Percentiles rank a stretch among this genome's conserved stretches.
Conservation (phyloP, 2,329 filamentous ascomycete species). For the Alternaria sp. region DNA sequence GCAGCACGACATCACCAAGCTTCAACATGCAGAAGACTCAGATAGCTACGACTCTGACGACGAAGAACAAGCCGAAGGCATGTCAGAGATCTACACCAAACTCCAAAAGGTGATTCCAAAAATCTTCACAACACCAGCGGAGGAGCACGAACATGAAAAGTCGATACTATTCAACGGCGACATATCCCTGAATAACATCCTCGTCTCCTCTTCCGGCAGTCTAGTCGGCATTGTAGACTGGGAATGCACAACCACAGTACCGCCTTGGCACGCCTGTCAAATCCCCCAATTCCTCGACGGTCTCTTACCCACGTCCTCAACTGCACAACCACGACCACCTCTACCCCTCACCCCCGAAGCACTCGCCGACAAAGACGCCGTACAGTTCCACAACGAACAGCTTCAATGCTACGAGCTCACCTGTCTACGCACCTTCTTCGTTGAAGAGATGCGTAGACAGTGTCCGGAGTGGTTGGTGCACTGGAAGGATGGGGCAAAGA, state of each 20-base stretch:
- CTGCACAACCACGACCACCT: not conserved
- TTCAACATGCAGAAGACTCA: too few species aligned
- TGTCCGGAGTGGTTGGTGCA: too few species aligned
- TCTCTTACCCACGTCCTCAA: not conserved
- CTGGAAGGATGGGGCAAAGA: too few species aligned
- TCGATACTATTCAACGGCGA: not conserved
- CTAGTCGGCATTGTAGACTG: not conserved
- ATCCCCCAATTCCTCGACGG: not conserved
- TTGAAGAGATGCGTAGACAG: too few species aligned
- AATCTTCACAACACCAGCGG: too few species aligned
- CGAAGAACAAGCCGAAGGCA: too few species aligned
- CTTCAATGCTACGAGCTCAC: not conserved
- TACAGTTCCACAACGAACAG: not conserved
- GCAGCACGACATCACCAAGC: too few species aligned
- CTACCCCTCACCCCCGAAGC: not conserved
- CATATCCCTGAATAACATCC: not conserved
- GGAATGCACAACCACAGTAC: not conserved
- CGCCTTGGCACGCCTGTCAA: not conserved
- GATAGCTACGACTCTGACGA: too few species aligned
- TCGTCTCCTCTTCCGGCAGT: not conserved
- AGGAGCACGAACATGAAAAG: too few species aligned
- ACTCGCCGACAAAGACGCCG: not conserved
- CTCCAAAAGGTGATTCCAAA: too few species aligned
- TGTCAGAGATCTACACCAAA: too few species aligned
- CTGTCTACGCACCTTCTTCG: not conserved